Percentiles rank a stretch among this genome's conserved stretches.
Evolutionary conservation across 2,329 filamentous ascomycete species (phyloP).

Genomic region (Venturia aucupariae): DNA sequence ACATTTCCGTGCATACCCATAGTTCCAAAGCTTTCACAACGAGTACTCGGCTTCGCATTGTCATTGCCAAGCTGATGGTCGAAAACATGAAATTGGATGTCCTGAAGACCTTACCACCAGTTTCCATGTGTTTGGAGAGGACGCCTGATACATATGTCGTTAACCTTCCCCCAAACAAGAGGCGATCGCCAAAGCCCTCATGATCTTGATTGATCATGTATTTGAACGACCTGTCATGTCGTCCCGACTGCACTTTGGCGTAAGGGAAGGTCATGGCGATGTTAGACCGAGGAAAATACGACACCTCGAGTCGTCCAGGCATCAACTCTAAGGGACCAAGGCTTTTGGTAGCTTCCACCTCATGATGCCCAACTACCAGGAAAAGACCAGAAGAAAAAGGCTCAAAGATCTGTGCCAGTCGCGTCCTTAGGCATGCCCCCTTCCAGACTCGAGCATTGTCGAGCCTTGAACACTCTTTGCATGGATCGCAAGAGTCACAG

Average conservation of each 20-base stretch:
- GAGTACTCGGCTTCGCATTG: slow-evolving; percentile 5
- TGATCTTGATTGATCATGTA: slow-evolving; percentile 8
- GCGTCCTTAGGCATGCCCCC: slow-evolving; percentile 48
- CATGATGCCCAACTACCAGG: slow-evolving; percentile 42
- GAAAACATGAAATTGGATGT: slow-evolving; percentile 36
- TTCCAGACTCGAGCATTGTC: slow-evolving; percentile 54
- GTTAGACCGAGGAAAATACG: slow-evolving; percentile 38
- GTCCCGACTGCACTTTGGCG: slow-evolving; percentile 27
- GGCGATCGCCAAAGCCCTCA: neutral
- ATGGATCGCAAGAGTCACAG: slow-evolving; percentile 52
- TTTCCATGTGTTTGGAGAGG: slow-evolving; percentile 32
- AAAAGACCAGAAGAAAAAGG: slow-evolving; percentile 49
- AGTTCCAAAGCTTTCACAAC: slow-evolving; percentile 20
- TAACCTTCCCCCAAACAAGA: slow-evolving; percentile 3
- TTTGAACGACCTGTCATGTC: neutral
- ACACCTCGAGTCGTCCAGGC: slow-evolving; percentile 45
- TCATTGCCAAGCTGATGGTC: slow-evolving; percentile 33
- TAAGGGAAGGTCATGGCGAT: slow-evolving; percentile 40
- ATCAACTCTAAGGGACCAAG: slow-evolving; percentile 40
- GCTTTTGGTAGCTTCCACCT: slow-evolving; percentile 39
- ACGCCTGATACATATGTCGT: neutral
- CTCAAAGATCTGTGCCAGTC: slow-evolving; percentile 49
- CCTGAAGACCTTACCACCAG: slow-evolving; percentile 37
- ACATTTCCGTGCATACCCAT: slow-evolving; percentile 24
- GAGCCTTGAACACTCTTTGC: slow-evolving; percentile 49